Evolutionary conservation across 2,329 filamentous ascomycete species (phyloP).

Genomic region (Colletotrichum gloeosporioides): DNA sequence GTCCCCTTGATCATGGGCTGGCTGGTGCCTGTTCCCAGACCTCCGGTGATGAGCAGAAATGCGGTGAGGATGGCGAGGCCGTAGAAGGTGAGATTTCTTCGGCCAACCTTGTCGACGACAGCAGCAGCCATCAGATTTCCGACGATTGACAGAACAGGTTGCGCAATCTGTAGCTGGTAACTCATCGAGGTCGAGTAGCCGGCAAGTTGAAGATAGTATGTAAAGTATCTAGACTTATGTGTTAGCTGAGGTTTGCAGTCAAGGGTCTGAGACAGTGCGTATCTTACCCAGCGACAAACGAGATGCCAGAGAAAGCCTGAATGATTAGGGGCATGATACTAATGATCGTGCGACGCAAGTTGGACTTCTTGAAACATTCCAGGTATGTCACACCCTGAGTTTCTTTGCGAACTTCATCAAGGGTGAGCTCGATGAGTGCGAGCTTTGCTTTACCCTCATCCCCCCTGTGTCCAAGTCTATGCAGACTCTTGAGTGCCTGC

Average conservation of each 20-base stretch:
- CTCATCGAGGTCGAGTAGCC: slow-evolving; percentile 39
- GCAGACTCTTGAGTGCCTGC: slow-evolving; percentile 37
- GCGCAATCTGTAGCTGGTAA: slow-evolving; percentile 44
- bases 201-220: slow-evolving; percentile 47
- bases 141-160: slow-evolving; percentile 41
- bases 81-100: slow-evolving; percentile 39
- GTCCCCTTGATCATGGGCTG: slow-evolving; percentile 25
- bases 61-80: slow-evolving; percentile 38
- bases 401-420: slow-evolving; percentile 37
- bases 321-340: slow-evolving; percentile 40
- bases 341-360: slow-evolving; percentile 45
- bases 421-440: slow-evolving; percentile 32
- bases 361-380: slow-evolving; percentile 44
- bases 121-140: slow-evolving; percentile 46
- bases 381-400: slow-evolving; percentile 41
- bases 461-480: slow-evolving; percentile 32
- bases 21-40: slow-evolving; percentile 34
- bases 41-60: slow-evolving; percentile 44
- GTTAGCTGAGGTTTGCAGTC: neutral
- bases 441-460: slow-evolving; percentile 33
- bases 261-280: slow-evolving; percentile 37
- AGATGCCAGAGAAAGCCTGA: slow-evolving; percentile 38
- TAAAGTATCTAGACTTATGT: neutral
- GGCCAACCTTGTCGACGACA: slow-evolving; percentile 41
- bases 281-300: slow-evolving; percentile 31